Conservation (phyloP, 129 eudicot species). For the Ambrosia artemisiifolia region DNA sequence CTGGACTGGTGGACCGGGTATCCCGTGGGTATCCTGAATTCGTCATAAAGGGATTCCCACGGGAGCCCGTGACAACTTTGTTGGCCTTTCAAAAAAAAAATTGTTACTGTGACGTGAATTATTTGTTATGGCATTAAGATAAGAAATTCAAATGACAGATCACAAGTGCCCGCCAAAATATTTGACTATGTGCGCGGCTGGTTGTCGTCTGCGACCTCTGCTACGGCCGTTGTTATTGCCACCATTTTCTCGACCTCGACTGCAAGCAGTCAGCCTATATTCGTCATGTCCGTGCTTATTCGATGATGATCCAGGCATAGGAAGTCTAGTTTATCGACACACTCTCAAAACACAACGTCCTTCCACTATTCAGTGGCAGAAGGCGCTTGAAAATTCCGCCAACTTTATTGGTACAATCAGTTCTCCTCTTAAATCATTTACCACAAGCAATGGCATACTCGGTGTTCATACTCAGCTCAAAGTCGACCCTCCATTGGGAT, state of each 20-base stretch:
- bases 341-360: constrained; percentile 60
- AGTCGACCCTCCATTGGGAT: constrained; percentile 31
- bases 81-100: no score
- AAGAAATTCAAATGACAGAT: no score
- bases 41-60: no score
- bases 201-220: no score
- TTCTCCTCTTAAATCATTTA: constrained; percentile 21
- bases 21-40: no score
- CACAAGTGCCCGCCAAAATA: no score
- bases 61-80: no score
- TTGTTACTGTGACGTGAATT: no score
- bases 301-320: constrained; percentile 16
- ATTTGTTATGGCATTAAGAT: no score
- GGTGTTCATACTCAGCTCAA: constrained; percentile 40
- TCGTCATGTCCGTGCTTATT: background rate
- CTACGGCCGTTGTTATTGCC: no score
- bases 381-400: constrained; percentile 40
- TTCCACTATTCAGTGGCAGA: constrained; percentile 31
- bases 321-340: constrained; percentile 40
- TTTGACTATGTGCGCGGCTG: no score
- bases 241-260: background rate
- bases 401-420: constrained; percentile 57
- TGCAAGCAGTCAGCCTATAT: background rate
- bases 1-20: no score
- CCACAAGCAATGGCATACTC: background rate